Evolutionary conservation across 768 basidiomycete species (phyloP).

Genomic region (Suillus sp.): DNA sequence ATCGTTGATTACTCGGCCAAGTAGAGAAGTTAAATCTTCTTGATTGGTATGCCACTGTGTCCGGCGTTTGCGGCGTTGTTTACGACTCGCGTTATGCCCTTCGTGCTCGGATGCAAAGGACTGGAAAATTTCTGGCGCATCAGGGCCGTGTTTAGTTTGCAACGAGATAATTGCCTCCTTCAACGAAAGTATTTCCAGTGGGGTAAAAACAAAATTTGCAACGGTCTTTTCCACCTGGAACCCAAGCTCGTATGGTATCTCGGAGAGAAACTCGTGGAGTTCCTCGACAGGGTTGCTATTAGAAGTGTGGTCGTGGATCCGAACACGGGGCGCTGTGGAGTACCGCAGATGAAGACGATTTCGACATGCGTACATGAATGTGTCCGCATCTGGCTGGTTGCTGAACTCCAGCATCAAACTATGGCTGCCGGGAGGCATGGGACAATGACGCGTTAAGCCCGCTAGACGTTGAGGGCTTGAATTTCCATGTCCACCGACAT

Average conservation of each 20-base stretch:
- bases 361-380: constrained; percentile 31
- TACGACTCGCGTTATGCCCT: constrained; percentile 12
- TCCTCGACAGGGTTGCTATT: constrained; percentile 6
- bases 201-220: constrained; percentile 29
- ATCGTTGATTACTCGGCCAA: constrained; percentile 17
- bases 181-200: constrained; percentile 26
- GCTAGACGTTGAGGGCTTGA: constrained; percentile 21
- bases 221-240: constrained; percentile 43
- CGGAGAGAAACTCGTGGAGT: constrained; percentile 27
- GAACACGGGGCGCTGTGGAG: constrained; percentile 15
- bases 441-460: constrained; percentile 28
- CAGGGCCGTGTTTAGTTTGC: constrained; percentile 16
- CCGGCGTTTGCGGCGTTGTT: constrained; percentile 2
- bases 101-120: constrained; percentile 24
- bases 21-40: constrained; percentile 16
- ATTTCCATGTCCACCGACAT: background rate
- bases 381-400: constrained; percentile 25
- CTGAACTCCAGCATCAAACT: constrained; percentile 34
- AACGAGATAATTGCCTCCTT: constrained; percentile 23
- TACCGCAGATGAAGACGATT: constrained; percentile 25
- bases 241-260: constrained; percentile 37
- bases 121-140: constrained; percentile 28
- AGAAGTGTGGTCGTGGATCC: constrained; percentile 21
- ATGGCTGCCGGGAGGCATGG: constrained; percentile 33
- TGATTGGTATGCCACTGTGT: constrained; percentile 14